These are phyloP conservation scores for Aspergillus sp. DNA, from an alignment of 2,329 filamentous ascomycete species.

Conservation along the genomic window DNA sequence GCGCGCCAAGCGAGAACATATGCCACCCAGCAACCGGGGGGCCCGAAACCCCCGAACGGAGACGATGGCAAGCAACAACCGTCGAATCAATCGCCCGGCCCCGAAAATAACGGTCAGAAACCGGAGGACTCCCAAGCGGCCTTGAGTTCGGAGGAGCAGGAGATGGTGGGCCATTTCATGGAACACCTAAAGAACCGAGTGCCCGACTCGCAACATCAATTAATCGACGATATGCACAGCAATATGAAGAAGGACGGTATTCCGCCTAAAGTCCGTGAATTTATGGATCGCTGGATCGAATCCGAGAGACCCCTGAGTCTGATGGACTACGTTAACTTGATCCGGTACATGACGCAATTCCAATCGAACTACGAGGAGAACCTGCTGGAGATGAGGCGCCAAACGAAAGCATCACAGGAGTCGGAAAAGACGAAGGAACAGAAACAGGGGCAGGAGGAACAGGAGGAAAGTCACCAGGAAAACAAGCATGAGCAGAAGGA, in stretches of 20 bases:
- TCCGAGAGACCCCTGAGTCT: constrained; percentile 48
- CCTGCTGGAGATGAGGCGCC: constrained; percentile 4
- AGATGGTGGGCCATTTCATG: constrained; percentile 59
- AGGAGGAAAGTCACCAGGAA: constrained; percentile 25
- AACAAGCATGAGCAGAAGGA: constrained; percentile 30
- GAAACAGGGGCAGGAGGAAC: constrained; percentile 24
- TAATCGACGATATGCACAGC: constrained; percentile 60
- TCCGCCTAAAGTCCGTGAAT: constrained; percentile 65
- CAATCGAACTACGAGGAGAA: constrained; percentile 18
- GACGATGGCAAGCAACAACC: constrained; percentile 35
- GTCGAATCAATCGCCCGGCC: constrained; percentile 18
- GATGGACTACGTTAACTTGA: constrained; percentile 61
- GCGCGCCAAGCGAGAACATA: constrained; percentile 39
- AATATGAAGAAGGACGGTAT: constrained; percentile 68
- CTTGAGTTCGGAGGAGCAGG: constrained; percentile 56
- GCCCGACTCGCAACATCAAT: constrained; percentile 60
- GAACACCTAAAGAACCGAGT: constrained; percentile 57
- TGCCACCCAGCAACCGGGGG: constrained; percentile 44
- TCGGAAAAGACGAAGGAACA: constrained; percentile 23
- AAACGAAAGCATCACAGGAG: constrained; percentile 8
- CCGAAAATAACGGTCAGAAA: constrained; percentile 46
- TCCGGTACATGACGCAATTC: constrained; percentile 51
- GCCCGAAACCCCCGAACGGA: constrained; percentile 45
- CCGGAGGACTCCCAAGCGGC: constrained; percentile 41
- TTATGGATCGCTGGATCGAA: constrained; percentile 57